Conservation (phyloP, 352 stramenopile genomes). For the Globisporangium apiculatum region DNA sequence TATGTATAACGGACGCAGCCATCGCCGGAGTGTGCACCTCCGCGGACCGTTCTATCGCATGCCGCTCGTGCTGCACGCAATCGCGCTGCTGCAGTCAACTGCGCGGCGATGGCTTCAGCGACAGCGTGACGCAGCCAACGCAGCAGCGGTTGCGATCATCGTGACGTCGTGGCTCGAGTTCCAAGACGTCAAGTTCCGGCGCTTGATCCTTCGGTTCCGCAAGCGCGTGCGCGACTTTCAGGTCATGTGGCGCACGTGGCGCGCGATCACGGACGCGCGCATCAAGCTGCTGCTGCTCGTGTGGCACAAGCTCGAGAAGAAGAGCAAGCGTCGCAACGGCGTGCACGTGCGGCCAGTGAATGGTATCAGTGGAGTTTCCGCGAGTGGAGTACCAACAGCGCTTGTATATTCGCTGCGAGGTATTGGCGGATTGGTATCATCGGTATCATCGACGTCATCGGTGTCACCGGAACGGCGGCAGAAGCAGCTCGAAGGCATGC, state of each 20-base stretch:
- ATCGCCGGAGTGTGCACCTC: constrained; percentile 16
- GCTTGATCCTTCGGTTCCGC: constrained; percentile 68
- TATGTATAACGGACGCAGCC: constrained; percentile 1
- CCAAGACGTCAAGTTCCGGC: constrained; percentile 78
- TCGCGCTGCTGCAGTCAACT: constrained; percentile 29
- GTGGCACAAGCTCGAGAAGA: constrained; percentile 60
- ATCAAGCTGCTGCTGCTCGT: constrained; percentile 65
- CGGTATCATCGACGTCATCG: not conserved
- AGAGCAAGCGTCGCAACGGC: constrained; percentile 37
- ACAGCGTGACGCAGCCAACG: constrained; percentile 17
- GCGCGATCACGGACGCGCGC: constrained; percentile 59
- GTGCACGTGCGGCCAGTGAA: constrained; percentile 6
- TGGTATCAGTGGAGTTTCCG: not conserved
- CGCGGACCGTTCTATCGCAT: constrained; percentile 42
- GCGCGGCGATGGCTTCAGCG: constrained; percentile 34
- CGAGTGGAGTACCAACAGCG: constrained; percentile 1
- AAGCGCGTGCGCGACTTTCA: constrained; percentile 73
- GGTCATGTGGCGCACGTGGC: constrained; percentile 63
- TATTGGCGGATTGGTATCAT: no score
- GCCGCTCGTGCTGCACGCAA: constrained; percentile 35
- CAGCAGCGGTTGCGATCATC: constrained; percentile 34
- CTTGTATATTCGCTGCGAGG: constrained; percentile 9
- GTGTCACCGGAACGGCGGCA: constrained; percentile 17
- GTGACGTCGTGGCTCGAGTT: constrained; percentile 75
- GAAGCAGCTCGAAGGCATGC: constrained; percentile 38